phyloP scores from a whole-genome alignment of 768 basidiomycete genomes.

The Suillus tomentosus region DNA sequence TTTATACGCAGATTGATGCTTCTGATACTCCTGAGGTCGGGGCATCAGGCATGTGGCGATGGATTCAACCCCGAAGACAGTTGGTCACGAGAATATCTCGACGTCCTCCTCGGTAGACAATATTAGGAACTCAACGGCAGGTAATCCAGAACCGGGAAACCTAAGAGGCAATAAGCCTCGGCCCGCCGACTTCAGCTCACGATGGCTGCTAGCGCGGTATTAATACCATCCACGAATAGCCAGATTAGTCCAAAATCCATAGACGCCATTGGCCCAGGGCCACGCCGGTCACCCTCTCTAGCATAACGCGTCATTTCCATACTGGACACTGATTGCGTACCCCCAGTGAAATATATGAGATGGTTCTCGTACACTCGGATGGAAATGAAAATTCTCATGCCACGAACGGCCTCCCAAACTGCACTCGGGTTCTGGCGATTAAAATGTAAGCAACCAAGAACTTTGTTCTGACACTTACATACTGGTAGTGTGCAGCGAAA shows the following conservation, averaged over 20 bases:
- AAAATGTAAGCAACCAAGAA: conserved; percentile 6
- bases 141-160: conserved; percentile 21
- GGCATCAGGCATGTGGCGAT: conserved; percentile 20
- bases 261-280: conserved; percentile 11
- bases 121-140: conserved; percentile 24
- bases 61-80: conserved; percentile 8
- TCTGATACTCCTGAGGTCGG: conserved; percentile 18
- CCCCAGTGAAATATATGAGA: background rate
- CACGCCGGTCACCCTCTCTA: conserved; percentile 10
- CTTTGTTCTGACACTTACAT: conserved; percentile 12
- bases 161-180: conserved; percentile 27
- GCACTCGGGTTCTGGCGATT: conserved; percentile 12
- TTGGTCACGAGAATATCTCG: conserved; percentile 19
- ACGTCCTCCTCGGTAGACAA: conserved; percentile 22
- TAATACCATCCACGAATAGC: conserved; percentile 16
- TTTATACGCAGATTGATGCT: conserved; percentile 11
- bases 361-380: background rate
- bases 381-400: conserved; percentile 26
- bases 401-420: conserved; percentile 11
- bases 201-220: conserved; percentile 16
- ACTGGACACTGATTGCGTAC: background rate
- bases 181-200: conserved; percentile 22
- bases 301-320: background rate
- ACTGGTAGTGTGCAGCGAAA: conserved; percentile 20
- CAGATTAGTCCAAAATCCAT: conserved; percentile 11